Conservation (phyloP, 1,284 basidiomycete species). For the Phlebopus sp. region DNA sequence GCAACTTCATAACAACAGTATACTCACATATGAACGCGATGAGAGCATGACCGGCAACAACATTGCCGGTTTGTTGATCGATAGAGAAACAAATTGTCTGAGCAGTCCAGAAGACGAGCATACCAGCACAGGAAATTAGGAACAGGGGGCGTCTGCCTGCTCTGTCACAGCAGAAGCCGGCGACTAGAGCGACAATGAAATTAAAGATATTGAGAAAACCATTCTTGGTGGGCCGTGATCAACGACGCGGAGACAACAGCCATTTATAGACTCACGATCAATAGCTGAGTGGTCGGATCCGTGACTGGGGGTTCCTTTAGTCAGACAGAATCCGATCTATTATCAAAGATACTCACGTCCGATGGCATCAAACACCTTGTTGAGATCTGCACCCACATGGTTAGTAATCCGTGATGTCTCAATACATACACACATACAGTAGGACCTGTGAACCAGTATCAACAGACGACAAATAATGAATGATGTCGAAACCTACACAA, state of each 20-base stretch:
- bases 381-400: constrained; percentile 18
- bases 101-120: constrained; percentile 41
- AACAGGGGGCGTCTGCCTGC: constrained; percentile 54
- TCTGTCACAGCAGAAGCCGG: constrained; percentile 48
- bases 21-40: constrained; percentile 49
- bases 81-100: constrained; percentile 43
- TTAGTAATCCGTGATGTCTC: background rate
- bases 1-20: background rate
- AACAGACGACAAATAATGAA: background rate
- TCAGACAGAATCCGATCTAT: background rate
- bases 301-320: constrained; percentile 6
- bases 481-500: constrained; percentile 38
- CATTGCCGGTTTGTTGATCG: constrained; percentile 35
- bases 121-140: constrained; percentile 46
- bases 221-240: constrained; percentile 34
- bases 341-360: constrained; percentile 23
- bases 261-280: constrained; percentile 34
- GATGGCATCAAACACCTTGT: constrained; percentile 37
- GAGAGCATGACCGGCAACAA: constrained; percentile 39
- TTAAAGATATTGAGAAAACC: constrained; percentile 56
- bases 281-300: constrained; percentile 38
- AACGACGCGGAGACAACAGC: constrained; percentile 6
- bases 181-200: constrained; percentile 46
- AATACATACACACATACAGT: background rate
- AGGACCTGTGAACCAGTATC: background rate